Percentiles rank a stretch among this genome's conserved stretches.
These are phyloP conservation scores for Bocquillonia castaneifolia DNA, from an alignment of 441 rosid genomes.

Conservation along the genomic window DNA sequence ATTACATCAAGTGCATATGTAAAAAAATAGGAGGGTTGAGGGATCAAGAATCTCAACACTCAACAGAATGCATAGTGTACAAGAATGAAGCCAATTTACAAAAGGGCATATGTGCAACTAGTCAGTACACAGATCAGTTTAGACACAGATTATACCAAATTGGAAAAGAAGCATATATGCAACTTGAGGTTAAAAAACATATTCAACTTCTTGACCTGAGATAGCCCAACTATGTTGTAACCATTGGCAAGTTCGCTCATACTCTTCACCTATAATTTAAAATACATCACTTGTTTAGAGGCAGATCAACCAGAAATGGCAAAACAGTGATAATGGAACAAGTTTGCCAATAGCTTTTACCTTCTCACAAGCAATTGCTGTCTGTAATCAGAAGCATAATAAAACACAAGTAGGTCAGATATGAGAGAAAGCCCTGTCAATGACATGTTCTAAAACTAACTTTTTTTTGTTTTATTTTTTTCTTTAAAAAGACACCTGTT, in stretches of 20 bases:
- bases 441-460: not conserved
- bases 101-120: not conserved
- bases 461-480: too few relatives aligned
- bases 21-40: not conserved
- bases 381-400: constrained; percentile 49
- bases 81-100: not conserved
- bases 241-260: constrained; percentile 67
- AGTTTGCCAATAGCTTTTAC: constrained; percentile 34
- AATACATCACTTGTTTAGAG: not conserved
- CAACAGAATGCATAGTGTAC: not conserved
- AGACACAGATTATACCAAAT: not conserved
- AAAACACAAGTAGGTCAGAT: not conserved
- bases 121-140: not conserved
- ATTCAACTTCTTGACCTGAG: constrained; percentile 50
- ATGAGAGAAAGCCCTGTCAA: not conserved
- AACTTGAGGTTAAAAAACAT: not conserved
- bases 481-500: constrained; percentile 51
- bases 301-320: constrained; percentile 14
- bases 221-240: constrained; percentile 78
- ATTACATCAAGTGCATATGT: not conserved
- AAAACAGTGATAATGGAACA: constrained; percentile 10
- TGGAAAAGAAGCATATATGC: not conserved
- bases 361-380: constrained; percentile 72
- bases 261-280: constrained; percentile 53
- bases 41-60: not conserved